phyloP scores from a whole-genome alignment of 2,329 filamentous ascomycete genomes.

The Nannizziopsis arthrosporioides region DNA sequence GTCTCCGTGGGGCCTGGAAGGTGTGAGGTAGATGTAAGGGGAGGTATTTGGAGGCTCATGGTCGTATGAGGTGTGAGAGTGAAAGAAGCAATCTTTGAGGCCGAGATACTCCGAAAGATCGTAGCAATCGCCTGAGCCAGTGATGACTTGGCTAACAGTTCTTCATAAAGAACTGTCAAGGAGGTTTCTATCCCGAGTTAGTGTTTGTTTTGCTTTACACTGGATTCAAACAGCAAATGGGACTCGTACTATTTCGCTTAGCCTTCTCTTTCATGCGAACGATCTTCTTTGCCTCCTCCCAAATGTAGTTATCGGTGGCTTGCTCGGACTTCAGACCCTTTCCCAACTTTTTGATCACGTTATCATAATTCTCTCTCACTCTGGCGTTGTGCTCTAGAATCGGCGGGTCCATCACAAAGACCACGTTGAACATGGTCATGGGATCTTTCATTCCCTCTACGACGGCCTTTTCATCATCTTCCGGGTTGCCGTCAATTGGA shows the following conservation, averaged over 20 bases:
- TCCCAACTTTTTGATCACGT: conserved; percentile 84
- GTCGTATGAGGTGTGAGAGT: conserved; percentile 55
- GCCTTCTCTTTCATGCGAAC: conserved; percentile 70
- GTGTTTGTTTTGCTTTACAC: background rate
- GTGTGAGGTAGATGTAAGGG: conserved; percentile 56
- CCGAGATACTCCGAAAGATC: conserved; percentile 68
- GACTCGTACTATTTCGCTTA: conserved; percentile 44
- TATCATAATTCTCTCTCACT: conserved; percentile 70
- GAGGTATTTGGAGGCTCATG: conserved; percentile 52
- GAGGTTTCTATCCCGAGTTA: conserved; percentile 22
- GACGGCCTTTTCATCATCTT: conserved; percentile 2
- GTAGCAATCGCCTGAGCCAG: conserved; percentile 73
- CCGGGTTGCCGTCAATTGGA: background rate
- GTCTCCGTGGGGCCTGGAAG: conserved; percentile 57
- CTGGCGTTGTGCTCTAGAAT: conserved; percentile 61
- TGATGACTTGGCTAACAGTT: conserved; percentile 51
- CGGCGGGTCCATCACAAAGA: conserved; percentile 77
- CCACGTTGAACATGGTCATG: conserved; percentile 97
- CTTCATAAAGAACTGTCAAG: conserved; percentile 30
- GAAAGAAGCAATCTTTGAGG: conserved; percentile 74
- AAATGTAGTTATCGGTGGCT: conserved; percentile 78
- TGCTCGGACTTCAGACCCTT: conserved; percentile 90
- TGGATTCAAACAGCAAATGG: background rate
- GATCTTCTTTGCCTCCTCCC: conserved; percentile 78
- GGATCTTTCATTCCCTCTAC: conserved; percentile 38